These are phyloP conservation scores for Purpureocillium lavendulum DNA, from an alignment of 2,329 filamentous ascomycete genomes.

Conservation along the genomic window DNA sequence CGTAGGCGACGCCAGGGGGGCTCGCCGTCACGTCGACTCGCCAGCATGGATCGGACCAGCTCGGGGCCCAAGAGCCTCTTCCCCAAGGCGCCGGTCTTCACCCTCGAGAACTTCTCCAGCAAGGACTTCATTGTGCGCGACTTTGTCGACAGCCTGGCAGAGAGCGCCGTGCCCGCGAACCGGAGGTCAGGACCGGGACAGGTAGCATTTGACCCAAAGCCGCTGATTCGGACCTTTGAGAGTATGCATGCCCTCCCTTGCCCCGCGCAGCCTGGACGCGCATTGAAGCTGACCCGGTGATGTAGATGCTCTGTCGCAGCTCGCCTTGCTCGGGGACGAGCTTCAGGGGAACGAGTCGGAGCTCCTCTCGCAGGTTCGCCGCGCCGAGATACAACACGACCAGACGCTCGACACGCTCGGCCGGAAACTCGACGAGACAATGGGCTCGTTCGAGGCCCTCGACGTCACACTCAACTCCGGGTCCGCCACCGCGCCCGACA, in stretches of 20 bases:
- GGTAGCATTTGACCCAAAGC: conserved; percentile 83
- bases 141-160: conserved; percentile 89
- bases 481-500: conserved; percentile 25
- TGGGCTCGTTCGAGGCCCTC: conserved; percentile 83
- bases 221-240: conserved; percentile 91
- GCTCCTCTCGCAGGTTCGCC: conserved; percentile 77
- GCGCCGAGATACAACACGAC: conserved; percentile 86
- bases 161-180: conserved; percentile 69
- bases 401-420: conserved; percentile 83
- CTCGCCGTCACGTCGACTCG: conserved; percentile 10
- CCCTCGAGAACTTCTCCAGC: conserved; percentile 77
- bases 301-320: conserved; percentile 55
- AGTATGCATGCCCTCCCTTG: conserved; percentile 32
- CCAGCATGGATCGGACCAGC: conserved; percentile 33
- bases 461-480: conserved; percentile 71
- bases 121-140: conserved; percentile 97
- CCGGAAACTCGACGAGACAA: conserved; percentile 82
- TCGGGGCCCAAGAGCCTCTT: conserved; percentile 58
- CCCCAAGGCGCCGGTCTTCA: conserved; percentile 73
- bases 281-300: neutral
- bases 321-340: conserved; percentile 69
- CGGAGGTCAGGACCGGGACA: conserved; percentile 65
- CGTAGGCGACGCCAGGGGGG: conserved; percentile 17
- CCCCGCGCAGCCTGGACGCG: neutral
- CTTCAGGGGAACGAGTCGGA: conserved; percentile 88